Conservation (phyloP, 1,284 basidiomycete species). For the Malassezia pachydermatis region DNA sequence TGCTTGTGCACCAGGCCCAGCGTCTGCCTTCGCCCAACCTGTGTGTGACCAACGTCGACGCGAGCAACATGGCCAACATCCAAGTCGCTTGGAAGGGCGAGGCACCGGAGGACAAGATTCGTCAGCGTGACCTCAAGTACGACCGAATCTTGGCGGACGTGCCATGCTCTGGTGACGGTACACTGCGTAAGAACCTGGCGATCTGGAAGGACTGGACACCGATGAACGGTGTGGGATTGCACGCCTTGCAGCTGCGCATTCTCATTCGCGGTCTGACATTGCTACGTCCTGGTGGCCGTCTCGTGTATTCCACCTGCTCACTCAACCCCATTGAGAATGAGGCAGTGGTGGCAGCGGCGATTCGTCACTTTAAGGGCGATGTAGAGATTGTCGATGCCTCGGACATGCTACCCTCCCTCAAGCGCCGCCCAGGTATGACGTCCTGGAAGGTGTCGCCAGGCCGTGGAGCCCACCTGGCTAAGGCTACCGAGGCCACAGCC, state of each 20-base stretch:
- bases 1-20: slow-evolving; percentile 94
- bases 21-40: slow-evolving; percentile 82
- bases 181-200: slow-evolving; percentile 81
- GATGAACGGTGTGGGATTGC: slow-evolving; percentile 79
- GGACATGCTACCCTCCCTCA: slow-evolving; percentile 60
- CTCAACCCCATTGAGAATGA: slow-evolving; percentile 97
- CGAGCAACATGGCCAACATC: slow-evolving; percentile 62
- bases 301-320: slow-evolving; percentile 97
- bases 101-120: slow-evolving; percentile 19
- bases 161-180: slow-evolving; percentile 94
- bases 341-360: slow-evolving; percentile 74
- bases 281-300: slow-evolving; percentile 71
- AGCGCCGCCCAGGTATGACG: slow-evolving; percentile 53
- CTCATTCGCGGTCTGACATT: slow-evolving; percentile 82
- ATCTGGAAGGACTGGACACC: slow-evolving; percentile 92
- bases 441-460: slow-evolving; percentile 43
- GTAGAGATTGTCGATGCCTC: slow-evolving; percentile 76
- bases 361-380: slow-evolving; percentile 51
- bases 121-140: slow-evolving; percentile 59
- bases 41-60: slow-evolving; percentile 92
- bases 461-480: slow-evolving; percentile 29
- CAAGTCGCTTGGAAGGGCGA: slow-evolving; percentile 33
- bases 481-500: slow-evolving; percentile 17
- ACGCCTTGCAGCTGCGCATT: slow-evolving; percentile 85
- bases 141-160: slow-evolving; percentile 94